Evolutionary conservation across 2,329 filamentous ascomycete genomes (phyloP), one percentile per base, ranked within the genome.

Genomic region (Epichloe aotearoae): DNA sequence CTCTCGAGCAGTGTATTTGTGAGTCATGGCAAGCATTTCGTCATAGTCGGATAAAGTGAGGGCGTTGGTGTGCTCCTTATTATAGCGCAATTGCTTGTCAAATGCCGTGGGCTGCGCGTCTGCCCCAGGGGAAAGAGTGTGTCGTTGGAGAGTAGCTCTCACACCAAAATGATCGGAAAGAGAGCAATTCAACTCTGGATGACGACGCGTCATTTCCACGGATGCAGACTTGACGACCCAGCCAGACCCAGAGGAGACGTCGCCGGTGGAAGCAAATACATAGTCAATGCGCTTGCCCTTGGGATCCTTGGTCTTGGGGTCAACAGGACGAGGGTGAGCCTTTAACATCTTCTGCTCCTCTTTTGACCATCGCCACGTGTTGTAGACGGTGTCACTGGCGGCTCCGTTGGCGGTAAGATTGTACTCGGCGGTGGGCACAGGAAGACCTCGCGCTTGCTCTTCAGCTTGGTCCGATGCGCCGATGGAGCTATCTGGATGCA

Each of bases 101-200:
- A 61, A 54, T 36, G 58, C 57, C 53, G 54, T 55, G 23, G 58
- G 55, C 19, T 48, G 38, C 19, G 55, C 47, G 10, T 45, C 46
- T 10, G 59, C 38, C 34, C 50, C 45, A 41, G 54, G 45, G 19
- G 62, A 54, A 33, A 66, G 59, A 2, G 62, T 63, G 56, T 75
- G 70, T 12, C 77, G 73, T 4, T 70, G 67, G 10, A 97, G 73
- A 0, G 87, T 89, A 5, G 87, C 83, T 64, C 91, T 85, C 49
- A 97, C 85, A 20, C 88, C 89, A 65, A 96, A 97, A 65, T 97
- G 93, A 63, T 98, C 91, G 59, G 89, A 96, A 26, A 97, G 74
- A 1, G 88, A 95, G 69, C 89, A 95, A 55, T 81, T 76, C 1
- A 96, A 73, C 1, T 78, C 79, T 0, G 89, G 87, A 66, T 96